phyloP scores from a whole-genome alignment of 2,329 filamentous ascomycete genomes.

The Balansia obtecta region DNA sequence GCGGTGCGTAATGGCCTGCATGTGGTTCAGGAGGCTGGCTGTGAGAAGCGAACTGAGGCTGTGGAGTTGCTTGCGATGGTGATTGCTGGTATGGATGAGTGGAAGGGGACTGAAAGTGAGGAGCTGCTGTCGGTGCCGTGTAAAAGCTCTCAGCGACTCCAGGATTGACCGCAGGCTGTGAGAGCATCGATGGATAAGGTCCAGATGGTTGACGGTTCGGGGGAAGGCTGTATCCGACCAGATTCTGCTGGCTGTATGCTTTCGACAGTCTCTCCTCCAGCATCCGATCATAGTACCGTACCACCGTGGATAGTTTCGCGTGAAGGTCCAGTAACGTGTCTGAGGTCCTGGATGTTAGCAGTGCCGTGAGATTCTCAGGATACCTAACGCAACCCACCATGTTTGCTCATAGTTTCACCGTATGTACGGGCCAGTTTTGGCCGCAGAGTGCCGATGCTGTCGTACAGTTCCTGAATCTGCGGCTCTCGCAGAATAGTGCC shows the following conservation, averaged over 20 bases:
- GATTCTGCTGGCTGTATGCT: slow-evolving; percentile 73
- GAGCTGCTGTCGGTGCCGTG: slow-evolving; percentile 47
- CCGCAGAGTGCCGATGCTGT: slow-evolving; percentile 84
- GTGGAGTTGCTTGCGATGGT: slow-evolving; percentile 18
- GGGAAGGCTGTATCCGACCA: slow-evolving; percentile 51
- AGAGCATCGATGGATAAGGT: slow-evolving; percentile 60
- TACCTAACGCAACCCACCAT: slow-evolving; percentile 48
- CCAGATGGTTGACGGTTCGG: slow-evolving; percentile 38
- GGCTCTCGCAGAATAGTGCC: slow-evolving; percentile 94
- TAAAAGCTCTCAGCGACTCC: slow-evolving; percentile 71
- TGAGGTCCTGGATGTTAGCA: slow-evolving; percentile 19
- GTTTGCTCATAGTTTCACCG: slow-evolving; percentile 99
- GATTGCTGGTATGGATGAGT: slow-evolving; percentile 15
- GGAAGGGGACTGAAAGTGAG: slow-evolving; percentile 15
- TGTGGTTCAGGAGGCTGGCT: slow-evolving; percentile 27
- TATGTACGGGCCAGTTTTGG: slow-evolving; percentile 93
- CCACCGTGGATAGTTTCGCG: slow-evolving; percentile 88
- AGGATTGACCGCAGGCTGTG: slow-evolving; percentile 33
- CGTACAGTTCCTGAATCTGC: slow-evolving; percentile 95
- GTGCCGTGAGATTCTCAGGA: background rate
- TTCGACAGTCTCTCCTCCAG: slow-evolving; percentile 88
- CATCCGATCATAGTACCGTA: slow-evolving; percentile 97
- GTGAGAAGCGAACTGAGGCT: slow-evolving; percentile 32
- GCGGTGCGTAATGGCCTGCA: slow-evolving; percentile 30
- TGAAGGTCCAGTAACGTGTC: slow-evolving; percentile 90